phyloP scores from a whole-genome alignment of 2,329 filamentous ascomycete species.

The Exophiala spinifera region DNA sequence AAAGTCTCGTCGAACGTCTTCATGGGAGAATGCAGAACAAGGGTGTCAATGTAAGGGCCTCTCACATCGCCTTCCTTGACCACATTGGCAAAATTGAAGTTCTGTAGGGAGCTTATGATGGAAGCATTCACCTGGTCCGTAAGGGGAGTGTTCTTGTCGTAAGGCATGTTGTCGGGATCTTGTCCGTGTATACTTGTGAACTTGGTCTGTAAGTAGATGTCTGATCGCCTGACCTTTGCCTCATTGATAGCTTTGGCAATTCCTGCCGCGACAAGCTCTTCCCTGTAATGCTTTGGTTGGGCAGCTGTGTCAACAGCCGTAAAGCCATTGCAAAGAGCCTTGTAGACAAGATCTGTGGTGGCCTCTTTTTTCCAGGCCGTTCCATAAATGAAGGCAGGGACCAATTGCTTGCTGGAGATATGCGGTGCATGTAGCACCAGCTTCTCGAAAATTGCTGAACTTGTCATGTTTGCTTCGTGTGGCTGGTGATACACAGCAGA shows the following conservation, averaged over 20 bases:
- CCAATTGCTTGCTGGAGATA: constrained; percentile 10
- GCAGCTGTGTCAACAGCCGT: constrained; percentile 70
- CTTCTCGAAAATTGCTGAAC: constrained; percentile 22
- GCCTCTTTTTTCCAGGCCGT: constrained; percentile 80
- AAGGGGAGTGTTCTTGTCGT: constrained; percentile 57
- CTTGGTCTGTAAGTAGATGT: constrained; percentile 79
- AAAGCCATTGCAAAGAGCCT: constrained; percentile 67
- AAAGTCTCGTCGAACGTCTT: constrained; percentile 52
- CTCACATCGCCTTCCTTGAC: constrained; percentile 36
- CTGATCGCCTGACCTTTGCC: constrained; percentile 55
- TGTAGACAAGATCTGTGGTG: constrained; percentile 65
- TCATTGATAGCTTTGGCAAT: constrained; percentile 60
- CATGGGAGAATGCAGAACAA: constrained; percentile 59
- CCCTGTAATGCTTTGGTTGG: constrained; percentile 74
- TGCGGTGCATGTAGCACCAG: constrained; percentile 22
- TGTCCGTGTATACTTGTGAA: constrained; percentile 67
- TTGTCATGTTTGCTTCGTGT: constrained; percentile 9
- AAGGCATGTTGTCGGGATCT: constrained; percentile 59
- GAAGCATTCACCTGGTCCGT: constrained; percentile 65
- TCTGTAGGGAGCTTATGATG: constrained; percentile 62
- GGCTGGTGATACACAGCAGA: background rate
- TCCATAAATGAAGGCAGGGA: constrained; percentile 63
- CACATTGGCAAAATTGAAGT: constrained; percentile 35
- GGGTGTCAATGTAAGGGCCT: constrained; percentile 54
- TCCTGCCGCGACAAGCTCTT: constrained; percentile 66